These are phyloP conservation scores for Glycine tomentella DNA, from an alignment of 306 rosid genomes.

Conservation along the genomic window DNA sequence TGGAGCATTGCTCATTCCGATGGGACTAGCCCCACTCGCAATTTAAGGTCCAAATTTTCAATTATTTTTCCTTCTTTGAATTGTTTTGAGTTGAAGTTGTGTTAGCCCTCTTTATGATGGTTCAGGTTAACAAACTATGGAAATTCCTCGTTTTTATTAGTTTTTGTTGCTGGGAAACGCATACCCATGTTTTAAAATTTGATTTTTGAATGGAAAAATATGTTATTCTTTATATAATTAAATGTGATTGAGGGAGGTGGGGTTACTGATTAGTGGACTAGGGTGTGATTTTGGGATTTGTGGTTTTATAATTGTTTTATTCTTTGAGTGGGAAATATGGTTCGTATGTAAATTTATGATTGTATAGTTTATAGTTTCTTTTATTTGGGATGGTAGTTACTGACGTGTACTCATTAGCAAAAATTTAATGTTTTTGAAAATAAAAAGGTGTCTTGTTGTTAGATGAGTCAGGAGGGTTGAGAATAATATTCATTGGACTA, in stretches of 20 bases:
- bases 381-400: background rate
- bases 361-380: background rate
- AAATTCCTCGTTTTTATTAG: background rate
- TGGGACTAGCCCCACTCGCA: constrained; percentile 69
- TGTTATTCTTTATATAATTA: too few relatives aligned
- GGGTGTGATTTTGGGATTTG: too few relatives aligned
- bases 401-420: background rate
- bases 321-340: too few relatives aligned
- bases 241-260: too few relatives aligned
- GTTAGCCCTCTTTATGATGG: background rate
- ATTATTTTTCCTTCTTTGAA: background rate
- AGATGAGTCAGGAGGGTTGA: background rate
- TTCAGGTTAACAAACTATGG: background rate
- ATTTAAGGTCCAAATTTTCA: constrained; percentile 56
- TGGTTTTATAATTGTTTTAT: too few relatives aligned
- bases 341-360: background rate
- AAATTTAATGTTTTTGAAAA: background rate
- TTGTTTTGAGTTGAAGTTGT: background rate
- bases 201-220: too few relatives aligned
- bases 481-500: background rate
- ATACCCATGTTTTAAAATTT: background rate
- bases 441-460: constrained; percentile 19
- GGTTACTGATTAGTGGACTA: too few relatives aligned
- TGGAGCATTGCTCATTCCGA: constrained; percentile 89
- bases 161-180: background rate